Evolutionary conservation across 805 yeast genomes (phyloP), one percentile per base, ranked within the genome.

Genomic region (Nakazawaea populi): DNA sequence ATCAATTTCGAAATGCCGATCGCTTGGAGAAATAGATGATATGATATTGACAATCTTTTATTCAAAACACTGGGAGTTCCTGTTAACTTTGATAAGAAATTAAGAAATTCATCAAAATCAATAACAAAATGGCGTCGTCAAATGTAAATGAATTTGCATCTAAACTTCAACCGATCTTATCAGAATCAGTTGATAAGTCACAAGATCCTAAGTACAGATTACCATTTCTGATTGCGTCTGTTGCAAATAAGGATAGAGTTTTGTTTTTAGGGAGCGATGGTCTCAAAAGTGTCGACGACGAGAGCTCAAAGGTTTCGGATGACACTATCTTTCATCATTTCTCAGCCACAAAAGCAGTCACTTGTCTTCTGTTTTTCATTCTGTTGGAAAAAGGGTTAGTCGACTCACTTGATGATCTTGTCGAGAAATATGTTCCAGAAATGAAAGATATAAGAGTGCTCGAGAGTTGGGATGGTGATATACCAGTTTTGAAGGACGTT

Each of bases 341-440:
- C 14, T 63, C 68, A 8, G 59, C 67, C 36, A 63, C 74, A 5
- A 69, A 69, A 52, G 46, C 63, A 27, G 47, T 67, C 6, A 61
- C 67, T 9, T 55, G 64, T 0, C 58, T 63, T 38, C 70, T 67
- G 1, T 49, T 57, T 2, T 52, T 70, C 38, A 72, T 66, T 47
- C 53, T 67, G 30, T 62, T 65, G 24, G 75, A 70, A 40, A 57
- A 58, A 40, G 73, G 71, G 1, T 43, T 54, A n/a, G 44, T 70
- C 34, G 55, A 52, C 6, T 55, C 67, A 29, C 67, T 69, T 47
- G 67, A 66, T 46, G 70, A 60, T 7, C 64, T 61, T 31, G 58
- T 67, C 30, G 66, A 66, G 37, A 42, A 57, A 6, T 53, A 64
- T 29, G 49, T 64, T 2, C 72, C 73, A 11, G 68, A 66, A 44